Percentiles rank a stretch among this genome's conserved stretches.
These are phyloP conservation scores for Marchantia paleacea DNA, from an alignment of 225 moss, liverwort and hornwort genomes.

Conservation along the genomic window DNA sequence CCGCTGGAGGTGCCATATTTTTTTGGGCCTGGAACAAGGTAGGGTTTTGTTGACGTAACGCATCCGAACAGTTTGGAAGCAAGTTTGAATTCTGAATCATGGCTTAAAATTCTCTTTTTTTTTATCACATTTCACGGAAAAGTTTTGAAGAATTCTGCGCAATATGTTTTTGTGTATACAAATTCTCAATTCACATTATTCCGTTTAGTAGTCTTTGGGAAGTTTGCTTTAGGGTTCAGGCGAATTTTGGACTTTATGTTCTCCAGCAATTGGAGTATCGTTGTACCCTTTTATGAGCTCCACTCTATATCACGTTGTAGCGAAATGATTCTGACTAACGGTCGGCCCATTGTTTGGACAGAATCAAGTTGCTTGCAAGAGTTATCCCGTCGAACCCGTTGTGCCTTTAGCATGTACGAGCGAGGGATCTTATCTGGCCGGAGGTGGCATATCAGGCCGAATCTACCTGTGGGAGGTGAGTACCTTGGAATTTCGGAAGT, in stretches of 20 bases:
- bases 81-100: not conserved
- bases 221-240: constrained; percentile 11
- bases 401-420: constrained; percentile 78
- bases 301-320: not conserved
- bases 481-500: not conserved
- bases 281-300: not conserved
- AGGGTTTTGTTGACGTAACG: not conserved
- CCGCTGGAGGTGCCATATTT: constrained; percentile 74
- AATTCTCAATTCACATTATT: not conserved
- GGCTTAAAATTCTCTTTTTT: not conserved
- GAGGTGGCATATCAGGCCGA: constrained; percentile 89
- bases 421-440: constrained; percentile 94
- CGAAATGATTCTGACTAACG: not conserved
- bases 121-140: not conserved
- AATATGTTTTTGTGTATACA: not conserved
- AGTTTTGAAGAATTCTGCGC: not conserved
- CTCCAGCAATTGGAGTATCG: not conserved
- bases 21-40: constrained; percentile 99
- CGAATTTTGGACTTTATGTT: not conserved
- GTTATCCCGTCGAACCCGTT: constrained; percentile 91
- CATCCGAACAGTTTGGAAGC: not conserved
- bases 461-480: constrained; percentile 98
- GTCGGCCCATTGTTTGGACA: constrained; percentile 29
- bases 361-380: constrained; percentile 97
- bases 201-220: too few species aligned